Evolutionary conservation across 2,329 filamentous ascomycete genomes (phyloP).

Genomic region (Drechslera avenae): DNA sequence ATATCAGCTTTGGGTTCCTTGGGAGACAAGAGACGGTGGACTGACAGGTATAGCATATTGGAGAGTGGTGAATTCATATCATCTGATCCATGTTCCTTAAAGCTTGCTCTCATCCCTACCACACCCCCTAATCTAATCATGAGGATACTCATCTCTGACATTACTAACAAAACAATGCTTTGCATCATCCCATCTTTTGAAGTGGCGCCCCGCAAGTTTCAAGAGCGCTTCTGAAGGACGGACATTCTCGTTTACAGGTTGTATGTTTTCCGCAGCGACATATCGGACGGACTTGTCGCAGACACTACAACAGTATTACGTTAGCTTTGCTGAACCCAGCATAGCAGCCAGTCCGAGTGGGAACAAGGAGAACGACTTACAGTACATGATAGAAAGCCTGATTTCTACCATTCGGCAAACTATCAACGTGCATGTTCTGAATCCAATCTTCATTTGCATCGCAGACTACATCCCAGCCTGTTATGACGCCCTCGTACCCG

Average conservation of each 20-base stretch:
- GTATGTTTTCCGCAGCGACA: conserved; percentile 81
- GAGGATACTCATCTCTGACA: conserved; percentile 78
- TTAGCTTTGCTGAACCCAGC: too few species aligned
- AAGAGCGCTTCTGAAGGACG: conserved; percentile 65
- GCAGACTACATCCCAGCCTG: conserved; percentile 78
- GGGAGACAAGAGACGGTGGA: too few species aligned
- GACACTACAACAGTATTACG: conserved; percentile 52
- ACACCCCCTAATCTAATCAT: conserved; percentile 62
- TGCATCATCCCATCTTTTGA: conserved; percentile 78
- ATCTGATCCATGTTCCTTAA: too few species aligned
- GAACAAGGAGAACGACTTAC: conserved; percentile 62
- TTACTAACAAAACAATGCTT: conserved; percentile 81
- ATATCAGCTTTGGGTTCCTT: too few species aligned
- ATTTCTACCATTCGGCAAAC: conserved; percentile 61
- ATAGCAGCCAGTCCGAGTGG: neutral
- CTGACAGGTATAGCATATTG: too few species aligned
- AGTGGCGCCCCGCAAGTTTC: conserved; percentile 78
- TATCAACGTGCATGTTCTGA: conserved; percentile 66
- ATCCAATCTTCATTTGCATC: conserved; percentile 67
- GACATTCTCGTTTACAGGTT: conserved; percentile 42
- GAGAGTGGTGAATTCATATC: too few species aligned
- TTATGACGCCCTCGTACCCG: conserved; percentile 78
- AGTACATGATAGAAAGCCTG: conserved; percentile 86
- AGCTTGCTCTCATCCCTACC: too few species aligned
- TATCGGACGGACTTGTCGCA: conserved; percentile 73